Evolutionary conservation across 192 early-diverging fungal genomes (phyloP), one percentile per base, ranked within the genome.

Genomic region (Backusella luteola): DNA sequence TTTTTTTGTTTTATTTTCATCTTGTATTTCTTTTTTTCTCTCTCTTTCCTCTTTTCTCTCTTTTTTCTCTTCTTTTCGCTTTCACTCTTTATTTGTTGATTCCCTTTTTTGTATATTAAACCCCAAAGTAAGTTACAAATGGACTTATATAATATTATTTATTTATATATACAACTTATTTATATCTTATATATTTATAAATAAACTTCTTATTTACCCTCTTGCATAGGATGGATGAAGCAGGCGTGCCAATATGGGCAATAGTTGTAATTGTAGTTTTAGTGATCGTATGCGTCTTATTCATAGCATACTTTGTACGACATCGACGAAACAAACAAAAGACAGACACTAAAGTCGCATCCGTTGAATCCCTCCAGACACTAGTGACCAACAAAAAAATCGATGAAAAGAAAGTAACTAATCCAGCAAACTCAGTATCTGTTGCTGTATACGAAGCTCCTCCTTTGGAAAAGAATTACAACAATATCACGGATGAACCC

Each of bases 221-320:
- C 2, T 63, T 63, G 23, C 23, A 63, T 63, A 63, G 56, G 26
- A 63, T 63, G 56, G 56, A 63, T 38, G 35, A 35, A 69, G 36
- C 38, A 36, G 35, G 32, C 17, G 35, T 68, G 21, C 68, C 68
- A 39, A 69, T 69, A 39, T 69, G 68, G 68, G 68, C 35, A 69
- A 69, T 69, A 39, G 68, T 69, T 69, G 9, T 69, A 39, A 69
- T 69, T 69, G 68, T 69, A 23, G 38, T 41, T 69, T 23, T 69
- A 69, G 68, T 69, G 7, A 23, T 69, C 6, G 17, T 38, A 36
- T 41, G 34, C 6, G 21, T 21, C 35, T 69, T 69, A 69, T 39
- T 36, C 3, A 5, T n/a, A 23, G 6, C 38, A 21, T 69, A 23
- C 35, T 69, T 39, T 39, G 21, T 35, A 41, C 34, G 68, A 36